phyloP scores from a whole-genome alignment of 2,329 filamentous ascomycete species.

The Cladosporium sp. region DNA sequence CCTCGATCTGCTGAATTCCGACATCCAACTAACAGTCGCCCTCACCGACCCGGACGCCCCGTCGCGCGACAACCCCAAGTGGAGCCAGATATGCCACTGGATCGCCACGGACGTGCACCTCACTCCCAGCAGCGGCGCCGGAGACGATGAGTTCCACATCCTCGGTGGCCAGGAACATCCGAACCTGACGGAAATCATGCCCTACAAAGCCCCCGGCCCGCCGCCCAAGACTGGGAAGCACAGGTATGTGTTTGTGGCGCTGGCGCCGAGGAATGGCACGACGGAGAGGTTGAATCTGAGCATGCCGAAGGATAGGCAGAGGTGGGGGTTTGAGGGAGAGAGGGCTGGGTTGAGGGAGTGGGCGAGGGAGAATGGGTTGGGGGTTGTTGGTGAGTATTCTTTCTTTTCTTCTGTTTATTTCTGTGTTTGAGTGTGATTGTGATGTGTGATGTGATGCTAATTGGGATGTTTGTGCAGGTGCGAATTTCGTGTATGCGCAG shows the following conservation, averaged over 20 bases:
- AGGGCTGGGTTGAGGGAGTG: constrained; percentile 54
- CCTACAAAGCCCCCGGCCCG: constrained; percentile 56
- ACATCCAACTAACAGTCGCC: constrained; percentile 47
- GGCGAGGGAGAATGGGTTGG: constrained; percentile 50
- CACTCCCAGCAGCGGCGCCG: not conserved
- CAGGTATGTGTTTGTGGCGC: constrained; percentile 57
- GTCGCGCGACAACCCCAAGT: constrained; percentile 53
- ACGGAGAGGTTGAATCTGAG: constrained; percentile 44
- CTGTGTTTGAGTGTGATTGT: constrained; percentile 13
- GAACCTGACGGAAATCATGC: constrained; percentile 42
- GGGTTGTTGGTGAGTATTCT: constrained; percentile 44
- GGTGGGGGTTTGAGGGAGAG: constrained; percentile 57
- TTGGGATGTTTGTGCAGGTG: constrained; percentile 30
- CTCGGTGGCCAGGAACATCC: not conserved
- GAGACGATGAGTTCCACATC: not conserved
- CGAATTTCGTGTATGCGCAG: constrained; percentile 50
- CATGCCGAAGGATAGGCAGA: constrained; percentile 51
- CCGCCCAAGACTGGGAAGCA: constrained; percentile 58
- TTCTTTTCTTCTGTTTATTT: not conserved
- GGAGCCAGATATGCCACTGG: constrained; percentile 62
- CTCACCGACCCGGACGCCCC: constrained; percentile 62
- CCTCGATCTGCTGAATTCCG: constrained; percentile 5
- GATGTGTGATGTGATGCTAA: constrained; percentile 1
- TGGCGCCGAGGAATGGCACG: constrained; percentile 49
- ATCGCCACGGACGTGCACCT: constrained; percentile 43